Base-by-base conservation (phyloP, 2,329 filamentous ascomycete species). In the Trichocomaceae sp. region DNA sequence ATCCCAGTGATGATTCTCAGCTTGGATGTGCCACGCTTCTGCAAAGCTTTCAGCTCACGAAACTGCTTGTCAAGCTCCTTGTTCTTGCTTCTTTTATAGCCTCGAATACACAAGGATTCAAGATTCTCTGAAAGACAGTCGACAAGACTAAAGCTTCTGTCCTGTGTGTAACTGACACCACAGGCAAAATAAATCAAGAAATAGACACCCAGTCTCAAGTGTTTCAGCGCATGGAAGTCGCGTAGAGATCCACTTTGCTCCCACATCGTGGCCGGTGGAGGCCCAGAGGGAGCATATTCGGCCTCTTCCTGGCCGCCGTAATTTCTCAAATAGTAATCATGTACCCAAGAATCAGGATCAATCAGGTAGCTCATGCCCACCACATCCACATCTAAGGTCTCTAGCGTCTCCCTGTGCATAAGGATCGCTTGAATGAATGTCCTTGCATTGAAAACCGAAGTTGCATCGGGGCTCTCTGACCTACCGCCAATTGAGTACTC, bases 401-500 rank as follows among this genome's bases (percentile, higher is more conserved):
- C 59, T 10, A 65, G 35, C 2, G 59, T 64, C 4, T 54, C 4
- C 17, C 54, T 63, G 47, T 65, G 59, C 1, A 41, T 19, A 2
- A 52, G 60, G 8, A 61, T 39, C 2, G 53, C 35, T 42, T 62
- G 58, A 29, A 64, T 50, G 12, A 64, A 55, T n/a, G 56, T 52
- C 35, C 57, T 56, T 13, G 55, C 47, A 47, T 58, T 62, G 52
- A 63, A 56, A 0, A 23, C 20, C 9, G 39, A 13, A 29, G 49
- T 47, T 6, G 6, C 20, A 10, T 23, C 23, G 13, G 26, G 22
- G 19, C 2, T 10, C 9, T n/a, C 50, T 10, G 20, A 19, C 47
- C 59, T 50, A 7, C 60, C 61, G 19, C 60, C 61, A 1, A 60
- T 57, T 5, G 56, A 56, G 50, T 62, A 63, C 4, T 52, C 54